phyloP scores from a whole-genome alignment of 2,329 filamentous ascomycete genomes.

The Monosporascus ibericus region DNA sequence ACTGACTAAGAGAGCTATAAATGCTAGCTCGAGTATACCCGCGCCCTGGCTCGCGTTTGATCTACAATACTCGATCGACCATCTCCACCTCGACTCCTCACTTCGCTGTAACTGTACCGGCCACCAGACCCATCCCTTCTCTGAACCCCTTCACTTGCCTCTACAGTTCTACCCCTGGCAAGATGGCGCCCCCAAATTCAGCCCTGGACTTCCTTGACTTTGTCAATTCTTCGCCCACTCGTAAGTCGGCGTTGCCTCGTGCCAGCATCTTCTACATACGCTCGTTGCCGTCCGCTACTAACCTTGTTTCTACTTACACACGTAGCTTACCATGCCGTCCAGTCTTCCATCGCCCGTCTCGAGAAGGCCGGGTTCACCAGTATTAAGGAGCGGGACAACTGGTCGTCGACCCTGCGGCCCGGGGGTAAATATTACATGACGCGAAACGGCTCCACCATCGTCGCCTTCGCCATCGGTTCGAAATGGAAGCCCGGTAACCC shows the following conservation, averaged over 20 bases:
- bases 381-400: conserved; percentile 86
- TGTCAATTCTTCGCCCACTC: conserved; percentile 89
- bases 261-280: conserved; percentile 4
- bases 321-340: conserved; percentile 88
- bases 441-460: conserved; percentile 84
- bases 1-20: not conserved
- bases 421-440: conserved; percentile 97
- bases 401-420: conserved; percentile 71
- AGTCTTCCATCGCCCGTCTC: conserved; percentile 68
- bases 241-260: conserved; percentile 43
- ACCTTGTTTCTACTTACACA: conserved; percentile 1
- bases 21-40: not conserved
- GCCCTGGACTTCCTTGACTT: conserved; percentile 87
- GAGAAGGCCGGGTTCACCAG: conserved; percentile 78
- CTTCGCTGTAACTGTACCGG: too few relatives aligned
- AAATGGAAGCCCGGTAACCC: conserved; percentile 90
- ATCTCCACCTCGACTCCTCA: too few relatives aligned
- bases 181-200: conserved; percentile 48
- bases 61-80: too few relatives aligned
- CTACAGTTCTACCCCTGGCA: conserved; percentile 18
- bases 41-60: not conserved
- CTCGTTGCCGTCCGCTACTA: conserved; percentile 7
- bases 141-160: not conserved
- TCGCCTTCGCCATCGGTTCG: conserved; percentile 85
- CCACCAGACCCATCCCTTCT: not conserved